Evolutionary conservation across 2,329 filamentous ascomycete species (phyloP).

Genomic region (Trichoderma asperellum): DNA sequence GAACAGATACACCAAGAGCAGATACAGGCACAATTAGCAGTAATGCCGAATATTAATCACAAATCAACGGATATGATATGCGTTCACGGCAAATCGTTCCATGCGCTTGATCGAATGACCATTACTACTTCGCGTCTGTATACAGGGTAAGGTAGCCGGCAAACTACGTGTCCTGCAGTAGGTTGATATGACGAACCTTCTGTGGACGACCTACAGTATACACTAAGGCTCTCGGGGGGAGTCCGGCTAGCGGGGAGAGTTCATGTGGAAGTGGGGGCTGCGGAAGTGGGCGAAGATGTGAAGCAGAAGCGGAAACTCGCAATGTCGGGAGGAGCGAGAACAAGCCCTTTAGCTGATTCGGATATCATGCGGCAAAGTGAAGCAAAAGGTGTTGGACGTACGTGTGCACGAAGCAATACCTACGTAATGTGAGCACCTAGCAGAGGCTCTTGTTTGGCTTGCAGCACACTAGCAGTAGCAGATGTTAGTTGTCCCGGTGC

Average conservation of each 20-base stretch:
- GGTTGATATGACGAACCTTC: not conserved
- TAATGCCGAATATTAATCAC: not conserved
- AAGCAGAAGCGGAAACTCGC: conserved; percentile 2
- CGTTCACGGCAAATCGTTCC: not conserved
- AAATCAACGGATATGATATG: not conserved
- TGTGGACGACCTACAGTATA: not conserved
- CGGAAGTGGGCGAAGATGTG: not conserved
- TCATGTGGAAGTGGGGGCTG: not conserved
- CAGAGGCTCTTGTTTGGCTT: not conserved
- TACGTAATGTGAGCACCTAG: not conserved
- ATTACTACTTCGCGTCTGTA: not conserved
- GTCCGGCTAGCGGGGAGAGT: not conserved
- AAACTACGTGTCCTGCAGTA: not conserved
- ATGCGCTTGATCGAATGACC: not conserved
- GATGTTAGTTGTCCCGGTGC: not conserved
- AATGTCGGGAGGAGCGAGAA: not conserved
- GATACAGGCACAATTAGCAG: not conserved
- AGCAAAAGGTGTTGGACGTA: not conserved
- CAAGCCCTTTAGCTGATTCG: not conserved
- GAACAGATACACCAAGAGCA: not conserved
- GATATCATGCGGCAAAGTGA: not conserved
- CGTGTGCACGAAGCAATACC: not conserved
- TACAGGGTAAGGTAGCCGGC: not conserved
- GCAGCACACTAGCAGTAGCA: not conserved
- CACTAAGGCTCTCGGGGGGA: not conserved